phyloP scores from a whole-genome alignment of 192 early-diverging fungal species.

The Backusella tarrabulga region DNA sequence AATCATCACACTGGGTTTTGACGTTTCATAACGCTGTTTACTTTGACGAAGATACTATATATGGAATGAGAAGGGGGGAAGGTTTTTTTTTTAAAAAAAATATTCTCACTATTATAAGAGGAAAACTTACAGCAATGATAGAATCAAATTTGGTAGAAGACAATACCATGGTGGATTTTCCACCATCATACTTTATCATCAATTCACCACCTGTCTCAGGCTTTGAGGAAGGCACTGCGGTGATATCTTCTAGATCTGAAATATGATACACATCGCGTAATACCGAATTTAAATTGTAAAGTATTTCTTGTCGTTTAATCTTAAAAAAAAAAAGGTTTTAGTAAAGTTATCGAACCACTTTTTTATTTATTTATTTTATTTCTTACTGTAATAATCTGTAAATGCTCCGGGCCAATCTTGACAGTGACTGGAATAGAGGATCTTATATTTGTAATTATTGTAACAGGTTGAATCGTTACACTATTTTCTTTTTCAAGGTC shows the following conservation, averaged over 20 bases:
- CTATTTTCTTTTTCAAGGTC: conserved; percentile 68
- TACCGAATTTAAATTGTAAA: conserved; percentile 64
- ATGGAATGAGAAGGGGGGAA: too few species aligned
- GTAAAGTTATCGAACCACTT: background rate
- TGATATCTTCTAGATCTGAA: conserved; percentile 33
- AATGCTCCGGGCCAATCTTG: conserved; percentile 73
- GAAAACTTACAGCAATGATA: conserved; percentile 15
- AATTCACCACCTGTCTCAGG: conserved; percentile 28
- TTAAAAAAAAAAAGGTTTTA: background rate
- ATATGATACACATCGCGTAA: conserved; percentile 90
- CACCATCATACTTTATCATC: conserved; percentile 68
- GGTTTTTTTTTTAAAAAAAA: background rate
- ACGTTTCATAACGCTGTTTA: conserved; percentile 62
- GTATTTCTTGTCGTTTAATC: conserved; percentile 61
- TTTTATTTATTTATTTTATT: background rate
- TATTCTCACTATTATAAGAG: too few species aligned
- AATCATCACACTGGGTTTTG: conserved; percentile 54
- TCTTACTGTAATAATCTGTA: conserved; percentile 71
- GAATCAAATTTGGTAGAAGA: conserved; percentile 69
- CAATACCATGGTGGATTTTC: conserved; percentile 61
- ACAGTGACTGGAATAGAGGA: conserved; percentile 69
- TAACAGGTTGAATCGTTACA: conserved; percentile 60
- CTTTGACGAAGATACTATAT: conserved; percentile 64
- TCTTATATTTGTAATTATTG: conserved; percentile 58
- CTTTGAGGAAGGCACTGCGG: background rate